A percentile compares a stretch with the other conserved stretches of the same genome.
Conservation (phyloP, 495 filamentous ascomycete genomes). For the Lepidopterella palustris region DNA sequence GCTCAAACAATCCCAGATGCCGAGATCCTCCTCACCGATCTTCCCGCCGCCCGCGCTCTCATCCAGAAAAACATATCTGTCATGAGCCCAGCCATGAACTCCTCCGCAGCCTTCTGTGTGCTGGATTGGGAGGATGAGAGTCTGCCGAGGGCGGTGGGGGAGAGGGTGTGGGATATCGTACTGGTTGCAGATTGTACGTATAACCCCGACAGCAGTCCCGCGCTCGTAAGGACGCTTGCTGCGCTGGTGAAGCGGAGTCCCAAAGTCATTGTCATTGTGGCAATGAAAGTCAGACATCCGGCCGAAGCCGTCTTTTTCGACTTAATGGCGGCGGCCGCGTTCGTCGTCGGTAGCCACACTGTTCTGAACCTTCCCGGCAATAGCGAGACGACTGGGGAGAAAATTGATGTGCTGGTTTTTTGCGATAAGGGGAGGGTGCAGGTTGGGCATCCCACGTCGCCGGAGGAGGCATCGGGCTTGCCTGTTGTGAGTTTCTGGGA, state of each 20-base stretch:
- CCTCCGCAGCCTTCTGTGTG: slow-evolving; percentile 48
- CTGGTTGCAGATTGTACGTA: slow-evolving; percentile 92
- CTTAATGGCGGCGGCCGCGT: slow-evolving; percentile 56
- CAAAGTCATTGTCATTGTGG: slow-evolving; percentile 58
- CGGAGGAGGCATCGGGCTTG: no score
- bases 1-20: slow-evolving; percentile 50
- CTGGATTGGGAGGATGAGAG: slow-evolving; percentile 66
- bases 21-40: slow-evolving; percentile 71
- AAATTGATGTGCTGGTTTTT: slow-evolving; percentile 50
- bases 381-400: slow-evolving; percentile 50
- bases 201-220: slow-evolving; percentile 73
- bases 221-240: slow-evolving; percentile 63
- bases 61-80: slow-evolving; percentile 48
- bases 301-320: slow-evolving; percentile 76
- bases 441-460: no score
- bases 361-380: slow-evolving; percentile 52
- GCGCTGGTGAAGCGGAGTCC: slow-evolving; percentile 47
- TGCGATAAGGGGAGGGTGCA: no score
- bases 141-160: slow-evolving; percentile 37
- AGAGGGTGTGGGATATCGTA: slow-evolving; percentile 58
- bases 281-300: slow-evolving; percentile 79
- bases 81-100: slow-evolving; percentile 39
- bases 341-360: slow-evolving; percentile 45
- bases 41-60: slow-evolving; percentile 68
- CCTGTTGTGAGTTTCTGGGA: no score